Percentiles rank a stretch among this genome's conserved stretches.
Evolutionary conservation across 768 basidiomycete genomes (phyloP).

Genomic region (Lactarius hengduanensis): DNA sequence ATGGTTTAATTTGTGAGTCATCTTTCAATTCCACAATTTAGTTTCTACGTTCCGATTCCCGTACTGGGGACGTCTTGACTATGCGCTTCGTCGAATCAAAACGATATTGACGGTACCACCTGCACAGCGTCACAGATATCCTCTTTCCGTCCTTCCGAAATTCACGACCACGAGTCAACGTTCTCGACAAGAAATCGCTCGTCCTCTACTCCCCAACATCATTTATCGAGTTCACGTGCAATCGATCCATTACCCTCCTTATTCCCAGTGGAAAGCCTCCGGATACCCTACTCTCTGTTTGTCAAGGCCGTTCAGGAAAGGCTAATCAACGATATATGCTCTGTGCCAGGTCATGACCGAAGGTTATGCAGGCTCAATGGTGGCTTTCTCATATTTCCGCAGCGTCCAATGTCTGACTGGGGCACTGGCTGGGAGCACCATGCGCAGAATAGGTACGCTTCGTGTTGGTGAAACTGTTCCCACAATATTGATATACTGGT

Average conservation of each 20-base stretch:
- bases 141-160: slow-evolving; percentile 46
- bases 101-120: slow-evolving; percentile 12
- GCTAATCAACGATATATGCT: slow-evolving; percentile 51
- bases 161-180: slow-evolving; percentile 54
- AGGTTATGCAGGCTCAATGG: slow-evolving; percentile 51
- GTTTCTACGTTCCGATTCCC: not conserved
- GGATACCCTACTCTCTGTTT: slow-evolving; percentile 45
- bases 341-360: slow-evolving; percentile 31
- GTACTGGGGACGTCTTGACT: not conserved
- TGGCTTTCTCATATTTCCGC: slow-evolving; percentile 61
- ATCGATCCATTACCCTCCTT: slow-evolving; percentile 25
- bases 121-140: slow-evolving; percentile 43
- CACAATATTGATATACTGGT: slow-evolving; percentile 25
- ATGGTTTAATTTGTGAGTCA: slow-evolving; percentile 53
- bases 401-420: slow-evolving; percentile 54
- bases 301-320: slow-evolving; percentile 59
- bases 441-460: slow-evolving; percentile 45
- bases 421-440: slow-evolving; percentile 61
- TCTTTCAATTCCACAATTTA: slow-evolving; percentile 9
- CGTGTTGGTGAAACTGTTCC: slow-evolving; percentile 9
- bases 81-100: not conserved
- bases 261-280: slow-evolving; percentile 49
- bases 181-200: slow-evolving; percentile 43
- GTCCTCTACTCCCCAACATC: slow-evolving; percentile 36
- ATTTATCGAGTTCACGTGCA: slow-evolving; percentile 26